Base-by-base conservation (phyloP, 2,329 filamentous ascomycete species). In the Ceratocystis harringtonii region DNA sequence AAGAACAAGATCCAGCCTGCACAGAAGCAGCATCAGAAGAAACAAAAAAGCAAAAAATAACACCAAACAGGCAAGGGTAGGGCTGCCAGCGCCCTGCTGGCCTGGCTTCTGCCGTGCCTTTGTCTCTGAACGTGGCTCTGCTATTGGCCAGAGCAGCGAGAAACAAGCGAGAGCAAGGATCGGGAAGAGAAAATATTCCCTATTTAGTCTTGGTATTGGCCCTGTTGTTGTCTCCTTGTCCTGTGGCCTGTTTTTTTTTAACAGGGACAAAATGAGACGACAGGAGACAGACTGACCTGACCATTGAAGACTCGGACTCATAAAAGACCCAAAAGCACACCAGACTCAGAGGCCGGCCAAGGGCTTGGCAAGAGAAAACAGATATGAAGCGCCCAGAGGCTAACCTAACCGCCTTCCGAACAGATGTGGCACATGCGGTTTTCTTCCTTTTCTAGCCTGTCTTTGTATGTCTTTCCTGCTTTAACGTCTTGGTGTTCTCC, bases 151-250 rank as follows among this genome's bases (percentile, higher is more conserved):
- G n/a, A 41, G 6, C 52, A 43, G n/a, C 32, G 50, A 45, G 48
- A 45, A 43, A 57, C 30, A 41, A 57, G 63, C 30, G 48, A 41
- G 55, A 19, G 30, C 28, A n/a, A 32, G 10, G 25, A 10, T 5
- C 8, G 17, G 15, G 5, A 10, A 32, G 60, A 62, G 60, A 62
- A 62, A 44, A 30, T 22, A 62, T 62, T 41, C n/a, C 60, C 43
- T 63, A 28, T 63, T 45, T 63, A 45, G 28, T 25, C 50, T 22
- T 62, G 61, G 41, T 22, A 25, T 15, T 62, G 61, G 41, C 17
- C 41, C 22, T 28, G 17, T 15, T 36, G 17, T 36, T n/a, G 25
- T 58, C 55, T 58, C 17, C 15, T 36, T n/a, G 8, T 36, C 30
- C 17, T 2, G 8, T 36, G 22, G 22, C 25, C 10, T 19, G 48